Conservation (phyloP, 306 rosid species). For the Cajanus cajan region DNA sequence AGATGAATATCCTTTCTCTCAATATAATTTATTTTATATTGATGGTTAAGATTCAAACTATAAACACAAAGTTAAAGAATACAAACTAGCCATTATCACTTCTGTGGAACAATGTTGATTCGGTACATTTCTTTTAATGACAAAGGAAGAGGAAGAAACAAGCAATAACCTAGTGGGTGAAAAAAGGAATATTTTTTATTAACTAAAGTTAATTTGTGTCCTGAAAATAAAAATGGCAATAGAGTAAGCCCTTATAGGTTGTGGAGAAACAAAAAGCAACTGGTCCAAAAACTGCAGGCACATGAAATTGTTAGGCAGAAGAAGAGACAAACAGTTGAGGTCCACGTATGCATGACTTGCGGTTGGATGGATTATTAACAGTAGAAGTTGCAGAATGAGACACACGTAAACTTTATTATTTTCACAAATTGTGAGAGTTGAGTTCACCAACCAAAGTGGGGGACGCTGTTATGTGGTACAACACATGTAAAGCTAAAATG, state of each 20-base stretch:
- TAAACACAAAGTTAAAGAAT: too few relatives aligned
- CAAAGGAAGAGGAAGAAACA: not conserved
- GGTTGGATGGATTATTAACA: not conserved
- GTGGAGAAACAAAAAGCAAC: not conserved
- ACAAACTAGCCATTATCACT: too few relatives aligned
- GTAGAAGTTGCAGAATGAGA: not conserved
- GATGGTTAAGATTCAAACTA: too few relatives aligned
- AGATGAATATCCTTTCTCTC: too few relatives aligned
- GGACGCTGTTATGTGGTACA: not conserved
- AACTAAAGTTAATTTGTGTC: too few relatives aligned
- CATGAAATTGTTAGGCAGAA: not conserved
- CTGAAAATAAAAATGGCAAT: too few relatives aligned
- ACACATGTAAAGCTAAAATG: not conserved
- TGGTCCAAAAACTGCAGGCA: not conserved
- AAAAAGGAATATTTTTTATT: not conserved
- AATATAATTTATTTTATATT: too few relatives aligned
- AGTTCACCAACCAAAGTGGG: not conserved
- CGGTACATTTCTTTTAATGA: too few relatives aligned
- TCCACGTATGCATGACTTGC: not conserved
- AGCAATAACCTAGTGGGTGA: not conserved
- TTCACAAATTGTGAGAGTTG: not conserved
- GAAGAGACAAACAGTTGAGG: slow-evolving; percentile 11
- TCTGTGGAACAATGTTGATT: too few relatives aligned
- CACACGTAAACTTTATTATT: not conserved
- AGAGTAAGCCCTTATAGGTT: not conserved